Conservation (phyloP, 257 asterid genomes). For the Solanum okadae region DNA sequence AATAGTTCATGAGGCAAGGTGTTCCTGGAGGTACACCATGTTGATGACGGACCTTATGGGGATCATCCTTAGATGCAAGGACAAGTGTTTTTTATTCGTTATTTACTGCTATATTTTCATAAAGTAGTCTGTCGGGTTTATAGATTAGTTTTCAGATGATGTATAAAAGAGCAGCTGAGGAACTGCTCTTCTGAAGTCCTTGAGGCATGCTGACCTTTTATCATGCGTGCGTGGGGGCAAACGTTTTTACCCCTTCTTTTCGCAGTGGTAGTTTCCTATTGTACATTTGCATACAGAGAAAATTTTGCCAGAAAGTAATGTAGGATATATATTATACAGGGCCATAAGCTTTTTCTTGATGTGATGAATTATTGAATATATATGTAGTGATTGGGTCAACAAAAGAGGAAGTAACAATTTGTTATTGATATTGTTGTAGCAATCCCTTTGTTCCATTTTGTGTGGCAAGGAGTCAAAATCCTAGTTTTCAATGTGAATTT, state of each 20-base stretch:
- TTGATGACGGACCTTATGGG: not conserved
- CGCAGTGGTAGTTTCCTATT: not conserved
- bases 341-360: not conserved
- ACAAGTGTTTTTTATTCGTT: not conserved
- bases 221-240: conserved; percentile 6
- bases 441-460: not conserved
- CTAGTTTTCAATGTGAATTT: not conserved
- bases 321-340: not conserved
- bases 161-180: not conserved
- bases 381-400: not conserved
- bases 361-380: not conserved
- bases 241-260: not conserved
- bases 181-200: not conserved
- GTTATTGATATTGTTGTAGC: not conserved
- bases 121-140: not conserved
- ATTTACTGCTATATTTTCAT: not conserved
- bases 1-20: not conserved
- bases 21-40: not conserved
- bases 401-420: not conserved
- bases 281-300: not conserved
- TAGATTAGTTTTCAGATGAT: conserved; percentile 2
- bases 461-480: not conserved
- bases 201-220: conserved; percentile 19
- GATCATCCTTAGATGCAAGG: not conserved
- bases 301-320: not conserved